These are phyloP conservation scores for Eragrostis curvula DNA, from an alignment of 176 grass and related monocot genomes.

Conservation along the genomic window DNA sequence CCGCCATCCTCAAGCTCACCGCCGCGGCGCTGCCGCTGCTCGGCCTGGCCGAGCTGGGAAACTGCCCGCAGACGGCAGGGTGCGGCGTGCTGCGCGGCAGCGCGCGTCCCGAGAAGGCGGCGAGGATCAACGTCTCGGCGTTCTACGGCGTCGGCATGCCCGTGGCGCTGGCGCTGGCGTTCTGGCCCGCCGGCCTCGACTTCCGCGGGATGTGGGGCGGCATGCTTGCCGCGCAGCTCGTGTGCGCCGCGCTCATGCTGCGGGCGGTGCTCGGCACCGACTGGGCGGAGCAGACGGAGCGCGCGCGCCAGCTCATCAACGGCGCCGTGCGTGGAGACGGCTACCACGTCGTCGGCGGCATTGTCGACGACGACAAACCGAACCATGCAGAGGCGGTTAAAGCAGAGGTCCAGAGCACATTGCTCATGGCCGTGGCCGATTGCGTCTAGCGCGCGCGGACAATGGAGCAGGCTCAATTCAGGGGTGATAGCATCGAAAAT, in stretches of 20 bases:
- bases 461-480: slow-evolving; percentile 17
- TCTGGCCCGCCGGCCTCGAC: slow-evolving; percentile 56
- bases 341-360: slow-evolving; percentile 1
- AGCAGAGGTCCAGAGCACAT: slow-evolving; percentile 26
- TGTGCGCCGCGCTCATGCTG: slow-evolving; percentile 79
- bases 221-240: slow-evolving; percentile 85
- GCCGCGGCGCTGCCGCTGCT: slow-evolving; percentile 67
- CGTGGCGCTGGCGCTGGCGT: slow-evolving; percentile 64
- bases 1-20: slow-evolving; percentile 53
- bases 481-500: slow-evolving; percentile 56
- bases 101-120: slow-evolving; percentile 65
- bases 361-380: slow-evolving; percentile 33
- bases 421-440: slow-evolving; percentile 41
- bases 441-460: slow-evolving; percentile 53
- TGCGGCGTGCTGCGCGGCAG: slow-evolving; percentile 90
- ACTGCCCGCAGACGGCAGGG: slow-evolving; percentile 85
- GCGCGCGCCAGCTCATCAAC: slow-evolving; percentile 75
- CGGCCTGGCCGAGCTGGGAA: slow-evolving; percentile 73
- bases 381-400: slow-evolving; percentile 56
- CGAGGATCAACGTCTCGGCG: slow-evolving; percentile 75
- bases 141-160: slow-evolving; percentile 92
- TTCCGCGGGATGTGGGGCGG: slow-evolving; percentile 87
- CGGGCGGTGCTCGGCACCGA: slow-evolving; percentile 58
- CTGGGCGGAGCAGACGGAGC: slow-evolving; percentile 71
- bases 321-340: slow-evolving; percentile 26